phyloP scores from a whole-genome alignment of 768 basidiomycete genomes.

The Piloderma croceum region DNA sequence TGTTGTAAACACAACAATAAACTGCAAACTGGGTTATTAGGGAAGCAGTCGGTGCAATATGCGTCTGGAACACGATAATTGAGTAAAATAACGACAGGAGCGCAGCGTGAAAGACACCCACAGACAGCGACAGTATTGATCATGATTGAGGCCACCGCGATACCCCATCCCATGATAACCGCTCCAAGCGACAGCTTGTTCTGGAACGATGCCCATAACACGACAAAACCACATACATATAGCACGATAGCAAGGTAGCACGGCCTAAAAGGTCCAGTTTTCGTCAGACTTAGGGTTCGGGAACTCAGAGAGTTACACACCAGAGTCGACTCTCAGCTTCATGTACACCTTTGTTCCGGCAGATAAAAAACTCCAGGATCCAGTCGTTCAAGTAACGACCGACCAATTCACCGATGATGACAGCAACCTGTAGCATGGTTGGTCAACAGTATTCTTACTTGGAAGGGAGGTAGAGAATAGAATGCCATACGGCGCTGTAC shows the following conservation, averaged over 20 bases:
- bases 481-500: too few relatives aligned
- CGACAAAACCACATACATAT: not conserved
- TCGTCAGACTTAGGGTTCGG: too few relatives aligned
- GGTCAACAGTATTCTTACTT: too few relatives aligned
- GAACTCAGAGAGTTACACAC: too few relatives aligned
- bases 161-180: too few relatives aligned
- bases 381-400: slow-evolving; percentile 52
- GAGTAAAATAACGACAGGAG: too few relatives aligned
- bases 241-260: not conserved
- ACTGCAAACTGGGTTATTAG: too few relatives aligned
- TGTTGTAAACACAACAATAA: too few relatives aligned
- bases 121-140: slow-evolving; percentile 38
- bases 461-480: too few relatives aligned
- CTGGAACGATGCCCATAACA: too few relatives aligned
- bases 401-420: slow-evolving; percentile 45
- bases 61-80: slow-evolving; percentile 30
- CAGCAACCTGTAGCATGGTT: slow-evolving; percentile 36
- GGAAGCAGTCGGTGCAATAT: slow-evolving; percentile 35
- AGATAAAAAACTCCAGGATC: slow-evolving; percentile 43
- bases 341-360: slow-evolving; percentile 51
- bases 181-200: too few relatives aligned
- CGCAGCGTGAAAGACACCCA: slow-evolving; percentile 10
- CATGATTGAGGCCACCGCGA: slow-evolving; percentile 25
- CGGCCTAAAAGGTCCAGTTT: not conserved
- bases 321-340: slow-evolving; percentile 58